Conservation (phyloP, 2,329 filamentous ascomycete genomes). For the Pseudogymnoascus sp. region DNA sequence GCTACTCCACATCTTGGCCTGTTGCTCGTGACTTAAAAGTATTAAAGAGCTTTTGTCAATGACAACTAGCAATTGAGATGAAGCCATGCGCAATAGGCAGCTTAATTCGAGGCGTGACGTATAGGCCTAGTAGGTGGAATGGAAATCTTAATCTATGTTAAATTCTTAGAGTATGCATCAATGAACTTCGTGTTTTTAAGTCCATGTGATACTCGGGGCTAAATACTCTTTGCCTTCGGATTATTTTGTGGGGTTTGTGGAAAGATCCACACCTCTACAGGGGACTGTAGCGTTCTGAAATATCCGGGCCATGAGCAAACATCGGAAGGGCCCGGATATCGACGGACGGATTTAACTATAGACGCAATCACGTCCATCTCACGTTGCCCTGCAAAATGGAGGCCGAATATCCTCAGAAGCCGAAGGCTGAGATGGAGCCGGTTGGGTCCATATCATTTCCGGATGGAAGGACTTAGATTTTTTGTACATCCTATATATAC, state of each 20-base stretch:
- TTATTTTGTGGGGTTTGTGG: background rate
- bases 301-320: background rate
- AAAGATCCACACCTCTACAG: background rate
- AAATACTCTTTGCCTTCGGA: background rate
- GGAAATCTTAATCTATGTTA: background rate
- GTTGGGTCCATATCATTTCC: background rate
- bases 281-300: background rate
- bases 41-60: too few species aligned
- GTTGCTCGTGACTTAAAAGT: too few species aligned
- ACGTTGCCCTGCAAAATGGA: background rate
- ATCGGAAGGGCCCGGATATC: background rate
- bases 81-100: background rate
- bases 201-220: background rate
- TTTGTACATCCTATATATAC: background rate
- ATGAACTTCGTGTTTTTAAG: background rate
- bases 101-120: background rate
- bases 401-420: background rate
- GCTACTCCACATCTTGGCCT: too few species aligned
- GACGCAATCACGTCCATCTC: background rate
- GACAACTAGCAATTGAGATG: too few species aligned
- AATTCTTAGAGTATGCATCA: background rate
- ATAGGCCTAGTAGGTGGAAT: background rate
- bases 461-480: slow-evolving; percentile 8
- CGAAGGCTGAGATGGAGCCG: background rate
- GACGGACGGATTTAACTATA: background rate